A percentile compares a stretch with the other conserved stretches of the same genome.
Evolutionary conservation across 1,284 basidiomycete genomes (phyloP).

Genomic region (Puccinia horiana): DNA sequence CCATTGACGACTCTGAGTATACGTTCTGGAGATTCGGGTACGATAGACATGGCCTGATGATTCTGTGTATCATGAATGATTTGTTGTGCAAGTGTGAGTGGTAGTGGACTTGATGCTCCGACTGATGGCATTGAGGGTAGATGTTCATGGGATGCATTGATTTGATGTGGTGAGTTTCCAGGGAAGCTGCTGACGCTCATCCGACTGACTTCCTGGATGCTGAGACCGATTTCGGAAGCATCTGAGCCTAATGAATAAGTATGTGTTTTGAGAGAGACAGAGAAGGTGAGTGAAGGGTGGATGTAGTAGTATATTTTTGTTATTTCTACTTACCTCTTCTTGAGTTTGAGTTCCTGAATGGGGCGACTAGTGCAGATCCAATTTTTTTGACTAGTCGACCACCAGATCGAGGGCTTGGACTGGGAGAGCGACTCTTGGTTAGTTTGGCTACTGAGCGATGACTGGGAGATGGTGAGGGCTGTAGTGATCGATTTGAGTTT

Average conservation of each 20-base stretch:
- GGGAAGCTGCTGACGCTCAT: not conserved
- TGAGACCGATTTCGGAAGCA: conserved; percentile 26
- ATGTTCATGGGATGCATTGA: not conserved
- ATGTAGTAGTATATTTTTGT: not conserved
- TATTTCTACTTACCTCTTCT: conserved; percentile 13
- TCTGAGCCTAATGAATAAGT: conserved; percentile 34
- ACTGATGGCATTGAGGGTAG: conserved; percentile 24
- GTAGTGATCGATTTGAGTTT: not conserved
- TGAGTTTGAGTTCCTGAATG: conserved; percentile 31
- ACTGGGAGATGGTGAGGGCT: not conserved
- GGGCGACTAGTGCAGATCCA: conserved; percentile 30
- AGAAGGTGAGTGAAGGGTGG: not conserved
- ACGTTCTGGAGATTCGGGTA: conserved; percentile 8
- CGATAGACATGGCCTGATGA: not conserved
- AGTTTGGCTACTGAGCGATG: not conserved
- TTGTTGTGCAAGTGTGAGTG: conserved; percentile 1
- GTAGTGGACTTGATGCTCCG: not conserved
- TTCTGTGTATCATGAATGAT: not conserved
- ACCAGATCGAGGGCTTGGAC: conserved; percentile 5
- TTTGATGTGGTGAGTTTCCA: not conserved
- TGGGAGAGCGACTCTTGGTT: conserved; percentile 4
- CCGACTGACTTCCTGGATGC: not conserved
- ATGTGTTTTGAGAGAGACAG: not conserved
- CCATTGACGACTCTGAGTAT: conserved; percentile 43
- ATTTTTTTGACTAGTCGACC: conserved; percentile 24